phyloP scores from a whole-genome alignment of 352 stramenopile genomes.

The Phytophthora uliginosa region DNA sequence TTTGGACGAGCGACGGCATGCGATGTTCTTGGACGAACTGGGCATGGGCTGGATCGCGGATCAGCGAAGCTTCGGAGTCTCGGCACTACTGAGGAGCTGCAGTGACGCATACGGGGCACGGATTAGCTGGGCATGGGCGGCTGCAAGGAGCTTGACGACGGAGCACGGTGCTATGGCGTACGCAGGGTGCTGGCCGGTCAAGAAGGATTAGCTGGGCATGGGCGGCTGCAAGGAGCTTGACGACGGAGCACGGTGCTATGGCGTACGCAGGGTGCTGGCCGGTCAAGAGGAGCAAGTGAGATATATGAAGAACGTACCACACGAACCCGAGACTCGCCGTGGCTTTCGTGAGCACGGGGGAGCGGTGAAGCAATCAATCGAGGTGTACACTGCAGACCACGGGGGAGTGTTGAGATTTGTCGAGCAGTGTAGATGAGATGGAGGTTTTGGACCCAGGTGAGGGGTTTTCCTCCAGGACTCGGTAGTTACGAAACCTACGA shows the following conservation, averaged over 20 bases:
- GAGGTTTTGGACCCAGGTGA: constrained; percentile 12
- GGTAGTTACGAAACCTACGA: constrained; percentile 6
- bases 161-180: neutral
- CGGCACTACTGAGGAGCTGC: too few species aligned
- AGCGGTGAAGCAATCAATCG: neutral
- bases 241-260: neutral
- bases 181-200: constrained; percentile 12
- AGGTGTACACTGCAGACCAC: constrained; percentile 10
- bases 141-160: neutral
- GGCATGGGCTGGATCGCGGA: too few species aligned
- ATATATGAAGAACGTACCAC: neutral
- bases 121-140: too few species aligned
- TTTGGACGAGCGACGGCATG: too few species aligned
- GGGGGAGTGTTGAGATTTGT: constrained; percentile 23
- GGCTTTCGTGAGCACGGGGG: constrained; percentile 4
- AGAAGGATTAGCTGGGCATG: neutral
- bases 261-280: constrained; percentile 1
- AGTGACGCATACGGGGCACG: too few species aligned
- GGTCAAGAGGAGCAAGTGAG: neutral
- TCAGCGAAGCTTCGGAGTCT: too few species aligned
- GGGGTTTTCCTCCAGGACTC: constrained; percentile 4
- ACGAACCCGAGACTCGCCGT: neutral
- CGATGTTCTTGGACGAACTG: too few species aligned
- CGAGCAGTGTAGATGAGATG: constrained; percentile 6
- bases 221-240: neutral